Conservation (phyloP, 176 grass and related monocot genomes). For the Juncus effusus region DNA sequence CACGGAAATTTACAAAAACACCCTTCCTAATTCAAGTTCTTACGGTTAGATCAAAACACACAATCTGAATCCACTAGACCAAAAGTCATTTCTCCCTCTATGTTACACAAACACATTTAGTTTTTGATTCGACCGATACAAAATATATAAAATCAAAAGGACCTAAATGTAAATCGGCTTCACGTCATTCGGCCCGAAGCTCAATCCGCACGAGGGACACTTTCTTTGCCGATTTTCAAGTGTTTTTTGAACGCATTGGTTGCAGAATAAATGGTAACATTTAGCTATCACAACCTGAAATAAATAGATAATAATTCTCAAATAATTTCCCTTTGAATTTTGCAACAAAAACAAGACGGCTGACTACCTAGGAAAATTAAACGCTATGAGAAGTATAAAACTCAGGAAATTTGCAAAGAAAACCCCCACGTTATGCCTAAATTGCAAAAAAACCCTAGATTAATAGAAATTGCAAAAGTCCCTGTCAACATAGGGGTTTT, state of each 20-base stretch:
- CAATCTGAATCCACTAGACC: conserved; percentile 3
- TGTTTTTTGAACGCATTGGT: conserved; percentile 61
- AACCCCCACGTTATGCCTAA: too few relatives aligned
- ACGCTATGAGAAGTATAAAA: too few relatives aligned
- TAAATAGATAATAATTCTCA: background rate
- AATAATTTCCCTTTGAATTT: background rate
- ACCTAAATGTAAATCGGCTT: conserved; percentile 89
- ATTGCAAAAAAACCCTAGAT: too few relatives aligned
- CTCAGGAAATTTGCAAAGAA: too few relatives aligned
- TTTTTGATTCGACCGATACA: conserved; percentile 21
- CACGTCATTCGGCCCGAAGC: conserved; percentile 75
- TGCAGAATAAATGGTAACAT: conserved; percentile 92
- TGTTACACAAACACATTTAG: conserved; percentile 16
- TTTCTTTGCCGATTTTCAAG: conserved; percentile 56
- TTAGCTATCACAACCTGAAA: conserved; percentile 84
- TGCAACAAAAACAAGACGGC: too few relatives aligned
- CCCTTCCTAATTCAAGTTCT: conserved; percentile 19
- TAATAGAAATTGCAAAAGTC: too few relatives aligned
- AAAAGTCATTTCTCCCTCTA: conserved; percentile 17
- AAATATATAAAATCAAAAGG: conserved; percentile 6
- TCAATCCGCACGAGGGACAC: conserved; percentile 63
- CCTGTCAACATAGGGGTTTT: too few relatives aligned
- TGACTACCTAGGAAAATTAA: too few relatives aligned
- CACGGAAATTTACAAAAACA: conserved; percentile 24
- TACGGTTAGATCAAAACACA: conserved; percentile 13